A percentile compares a stretch with the other conserved stretches of the same genome.
Evolutionary conservation across 768 basidiomycete genomes (phyloP).

Genomic region (Russula brevipes): DNA sequence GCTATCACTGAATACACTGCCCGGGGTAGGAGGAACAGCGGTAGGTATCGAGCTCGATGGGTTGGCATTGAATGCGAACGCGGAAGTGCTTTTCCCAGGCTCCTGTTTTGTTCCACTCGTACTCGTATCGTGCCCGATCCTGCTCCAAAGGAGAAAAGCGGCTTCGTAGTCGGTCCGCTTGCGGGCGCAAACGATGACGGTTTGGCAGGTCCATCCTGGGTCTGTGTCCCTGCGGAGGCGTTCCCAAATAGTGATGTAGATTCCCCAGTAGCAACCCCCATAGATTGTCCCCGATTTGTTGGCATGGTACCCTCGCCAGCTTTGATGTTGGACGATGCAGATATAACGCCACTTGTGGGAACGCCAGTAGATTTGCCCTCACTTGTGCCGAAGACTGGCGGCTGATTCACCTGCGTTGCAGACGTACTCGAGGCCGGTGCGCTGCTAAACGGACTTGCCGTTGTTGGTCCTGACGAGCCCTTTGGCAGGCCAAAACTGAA

Average conservation of each 20-base stretch:
- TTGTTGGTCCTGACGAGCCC: not conserved
- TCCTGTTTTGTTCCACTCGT: not conserved
- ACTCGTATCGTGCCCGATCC: not conserved
- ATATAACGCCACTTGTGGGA: not conserved
- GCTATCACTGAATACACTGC: constrained; percentile 17
- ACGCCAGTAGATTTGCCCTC: constrained; percentile 1
- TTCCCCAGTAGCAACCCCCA: not conserved
- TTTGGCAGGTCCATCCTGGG: not conserved
- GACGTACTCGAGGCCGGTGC: not conserved
- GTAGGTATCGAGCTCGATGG: constrained; percentile 1
- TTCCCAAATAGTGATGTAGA: constrained; percentile 2
- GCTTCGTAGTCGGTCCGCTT: not conserved
- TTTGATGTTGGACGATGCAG: not conserved
- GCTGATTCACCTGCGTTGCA: not conserved
- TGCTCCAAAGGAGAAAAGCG: constrained; percentile 9
- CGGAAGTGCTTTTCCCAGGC: constrained; percentile 1
- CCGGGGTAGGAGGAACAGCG: constrained; percentile 15
- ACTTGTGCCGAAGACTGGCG: constrained; percentile 8
- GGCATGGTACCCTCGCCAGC: not conserved
- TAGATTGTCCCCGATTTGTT: constrained; percentile 7
- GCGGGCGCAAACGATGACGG: not conserved
- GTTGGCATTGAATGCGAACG: not conserved
- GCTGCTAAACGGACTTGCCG: constrained; percentile 17
- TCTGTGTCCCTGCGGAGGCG: not conserved
- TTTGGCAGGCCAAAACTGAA: constrained; percentile 9